Evolutionary conservation across 2,329 filamentous ascomycete species (phyloP).

Genomic region (Fusarium xylarioides): DNA sequence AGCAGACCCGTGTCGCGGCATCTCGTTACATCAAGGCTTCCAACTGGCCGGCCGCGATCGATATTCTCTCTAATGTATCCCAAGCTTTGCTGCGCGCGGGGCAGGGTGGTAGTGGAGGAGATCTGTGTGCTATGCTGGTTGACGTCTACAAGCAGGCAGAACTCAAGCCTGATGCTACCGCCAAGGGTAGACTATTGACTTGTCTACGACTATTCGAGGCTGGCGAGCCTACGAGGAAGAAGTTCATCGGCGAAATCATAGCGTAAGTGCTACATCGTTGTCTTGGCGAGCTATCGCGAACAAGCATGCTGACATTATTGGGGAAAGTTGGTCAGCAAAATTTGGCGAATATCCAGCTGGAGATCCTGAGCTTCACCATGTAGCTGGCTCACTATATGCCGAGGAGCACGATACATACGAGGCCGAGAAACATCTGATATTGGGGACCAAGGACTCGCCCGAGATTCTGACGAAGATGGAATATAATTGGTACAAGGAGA

Average conservation of each 20-base stretch:
- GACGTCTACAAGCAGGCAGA: conserved; percentile 92
- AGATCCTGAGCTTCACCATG: conserved; percentile 94
- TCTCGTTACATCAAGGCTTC: conserved; percentile 89
- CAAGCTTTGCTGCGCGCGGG: conserved; percentile 87
- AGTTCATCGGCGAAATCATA: conserved; percentile 87
- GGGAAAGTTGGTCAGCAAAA: conserved; percentile 77
- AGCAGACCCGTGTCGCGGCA: conserved; percentile 95
- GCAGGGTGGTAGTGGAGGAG: conserved; percentile 93
- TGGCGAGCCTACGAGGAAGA: conserved; percentile 90
- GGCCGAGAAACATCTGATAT: conserved; percentile 86
- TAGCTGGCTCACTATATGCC: conserved; percentile 87
- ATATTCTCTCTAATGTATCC: conserved; percentile 86
- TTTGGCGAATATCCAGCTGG: conserved; percentile 88
- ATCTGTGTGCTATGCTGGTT: conserved; percentile 85
- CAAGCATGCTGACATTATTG: conserved; percentile 7
- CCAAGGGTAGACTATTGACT: conserved; percentile 79
- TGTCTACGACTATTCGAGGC: conserved; percentile 82
- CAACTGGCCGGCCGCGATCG: conserved; percentile 86
- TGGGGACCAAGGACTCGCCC: conserved; percentile 90
- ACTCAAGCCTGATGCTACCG: conserved; percentile 77
- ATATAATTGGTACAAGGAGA: conserved; percentile 92
- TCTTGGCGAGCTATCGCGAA: background rate
- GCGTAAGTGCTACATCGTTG: conserved; percentile 58
- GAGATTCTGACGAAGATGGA: conserved; percentile 83
- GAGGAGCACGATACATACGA: conserved; percentile 93